Base-by-base conservation (phyloP, 257 asterid genomes). In the Lavandula angustifolia region DNA sequence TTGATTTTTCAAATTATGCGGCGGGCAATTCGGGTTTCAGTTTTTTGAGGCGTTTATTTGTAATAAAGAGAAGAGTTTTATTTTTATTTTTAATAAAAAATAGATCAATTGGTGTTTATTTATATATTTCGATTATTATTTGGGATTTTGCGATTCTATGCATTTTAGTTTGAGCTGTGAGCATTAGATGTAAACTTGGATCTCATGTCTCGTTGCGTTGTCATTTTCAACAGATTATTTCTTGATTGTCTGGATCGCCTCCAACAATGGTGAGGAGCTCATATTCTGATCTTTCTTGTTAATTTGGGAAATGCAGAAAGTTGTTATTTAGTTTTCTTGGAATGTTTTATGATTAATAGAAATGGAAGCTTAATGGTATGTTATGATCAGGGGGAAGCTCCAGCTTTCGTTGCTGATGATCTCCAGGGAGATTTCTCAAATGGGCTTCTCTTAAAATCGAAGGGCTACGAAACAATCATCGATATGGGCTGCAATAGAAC, bases 311-410 rank as follows among this genome's bases (percentile, higher is more conserved):
- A 11, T 37, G 52, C 54, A 55, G 48, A 40, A 54, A 18, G 5
- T n/a, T 18, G n/a, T n/a, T n/a, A 67, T 6, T 7, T 44, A 5
- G 41, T 3, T 50, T 64, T 13, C 2, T 10, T 34, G 3, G 7
- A 38, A 31, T 1, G 1, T 1, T 22, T 22, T 59, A 7, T 6
- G 29, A 67, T 37, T 9, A 12, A 42, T 59, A 35, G 12, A 35
- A 70, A 18, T 70, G 60, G 54, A 14, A 61, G 64, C 35, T 56
- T 49, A 59, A 59, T 59, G 69, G 10, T 76, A 66, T 53, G 61
- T 74, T 73, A 40, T 79, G 37, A 53, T 73, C 77, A 92, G 98
- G 97, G 97, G 31, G 91, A 87, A 80, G 98, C 96, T 79, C 96
- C 96, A 59, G 95, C 81, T 41, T 80, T 87, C 73, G 7, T 82